phyloP scores from a whole-genome alignment of 768 basidiomycete genomes.

The Xerocomellus intermedius region DNA sequence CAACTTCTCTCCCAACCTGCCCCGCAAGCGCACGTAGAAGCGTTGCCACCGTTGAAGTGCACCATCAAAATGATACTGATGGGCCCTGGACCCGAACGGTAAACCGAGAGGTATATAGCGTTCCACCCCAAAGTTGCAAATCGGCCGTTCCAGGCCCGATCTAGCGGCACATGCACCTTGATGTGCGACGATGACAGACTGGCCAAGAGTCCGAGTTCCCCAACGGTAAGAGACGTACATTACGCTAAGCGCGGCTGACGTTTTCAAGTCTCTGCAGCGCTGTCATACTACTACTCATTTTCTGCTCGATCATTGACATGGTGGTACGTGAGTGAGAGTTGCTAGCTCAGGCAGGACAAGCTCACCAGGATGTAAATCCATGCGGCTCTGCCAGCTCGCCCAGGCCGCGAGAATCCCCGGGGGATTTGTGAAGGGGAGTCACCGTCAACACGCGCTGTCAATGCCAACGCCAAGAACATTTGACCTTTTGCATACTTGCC shows the following conservation, averaged over 20 bases:
- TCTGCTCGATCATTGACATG: neutral
- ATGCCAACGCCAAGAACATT: neutral
- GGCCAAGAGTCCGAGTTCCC: neutral
- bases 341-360: neutral
- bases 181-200: neutral
- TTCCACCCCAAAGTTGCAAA: neutral
- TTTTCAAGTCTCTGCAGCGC: no score
- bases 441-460: constrained; percentile 4
- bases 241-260: neutral
- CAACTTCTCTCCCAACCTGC: neutral
- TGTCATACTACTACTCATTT: neutral
- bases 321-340: neutral
- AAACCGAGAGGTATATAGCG: neutral
- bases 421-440: neutral
- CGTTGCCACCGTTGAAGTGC: neutral
- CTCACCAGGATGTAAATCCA: neutral
- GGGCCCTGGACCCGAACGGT: neutral
- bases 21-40: neutral
- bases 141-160: neutral
- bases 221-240: neutral
- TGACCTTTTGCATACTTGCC: neutral
- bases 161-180: neutral
- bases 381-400: neutral
- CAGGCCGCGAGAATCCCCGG: neutral
- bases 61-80: neutral